Base-by-base conservation (phyloP, 805 yeast genomes). In the Saturnispora gosingensis region DNA sequence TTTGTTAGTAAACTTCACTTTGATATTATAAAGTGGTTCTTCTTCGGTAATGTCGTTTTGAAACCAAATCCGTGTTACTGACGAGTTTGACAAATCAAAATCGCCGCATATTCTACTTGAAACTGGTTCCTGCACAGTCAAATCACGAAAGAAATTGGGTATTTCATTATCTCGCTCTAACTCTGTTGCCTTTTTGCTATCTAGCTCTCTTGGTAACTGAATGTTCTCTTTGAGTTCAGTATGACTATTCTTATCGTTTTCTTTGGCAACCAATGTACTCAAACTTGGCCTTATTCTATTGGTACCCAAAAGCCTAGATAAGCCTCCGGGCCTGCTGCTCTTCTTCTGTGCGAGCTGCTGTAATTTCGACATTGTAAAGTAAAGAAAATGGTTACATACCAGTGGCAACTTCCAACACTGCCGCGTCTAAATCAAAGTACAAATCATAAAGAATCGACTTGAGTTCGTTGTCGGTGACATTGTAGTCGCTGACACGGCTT, bases 1-100 rank as follows among this genome's bases (percentile, higher is more conserved):
- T 28, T 54, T 57, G 75, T 74, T 74, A 74, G 81, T 71, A 61
- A 61, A 58, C 4, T 56, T 22, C 22, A 48, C 34, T 30, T 42
- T 34, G 25, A 15, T 40, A n/a, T 16, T 40, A 38, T 40, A 4
- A 11, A 20, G 11, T 36, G 27, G 3, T 24, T 15, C 18, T 16
- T 40, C 15, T 40, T 10, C 25, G 3, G 13, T 24, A 22, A 22
- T 24, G 44, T 24, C 44, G 25, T 22, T 40, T 40, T 16, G 11
- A 40, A 40, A 40, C 44, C 44, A 40, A 38, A 16, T 18, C 5
- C 13, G 20, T n/a, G 42, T 38, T 13, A 38, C 34, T 10, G 34
- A 30, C 34, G 24, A 16, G 24, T 16, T 18, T 20, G 42, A 18
- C 10, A 38, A 38, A 10, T 38, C 18, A 9, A 24, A 18, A 20